Evolutionary conservation across 2,329 filamentous ascomycete species (phyloP).

Genomic region (Colletotrichum sp.): DNA sequence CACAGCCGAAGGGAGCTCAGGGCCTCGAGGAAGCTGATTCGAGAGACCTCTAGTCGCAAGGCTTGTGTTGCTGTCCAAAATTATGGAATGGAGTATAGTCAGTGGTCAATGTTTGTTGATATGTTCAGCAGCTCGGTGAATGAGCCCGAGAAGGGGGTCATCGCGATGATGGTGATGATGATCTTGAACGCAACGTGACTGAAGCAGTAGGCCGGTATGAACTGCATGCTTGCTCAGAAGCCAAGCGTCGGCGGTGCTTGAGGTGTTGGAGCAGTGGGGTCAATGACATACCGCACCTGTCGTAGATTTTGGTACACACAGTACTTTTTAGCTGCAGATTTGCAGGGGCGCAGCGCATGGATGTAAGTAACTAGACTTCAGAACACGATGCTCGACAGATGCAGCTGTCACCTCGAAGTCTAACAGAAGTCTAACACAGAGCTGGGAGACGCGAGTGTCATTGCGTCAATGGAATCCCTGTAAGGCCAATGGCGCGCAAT

Average conservation of each 20-base stretch:
- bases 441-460: rapidly evolving
- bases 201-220: rapidly evolving
- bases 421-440: background rate
- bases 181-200: background rate
- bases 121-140: background rate
- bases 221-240: background rate
- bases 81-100: background rate
- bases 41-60: background rate
- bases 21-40: background rate
- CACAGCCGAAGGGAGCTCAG: background rate
- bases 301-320: background rate
- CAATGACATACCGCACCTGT: background rate
- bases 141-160: background rate
- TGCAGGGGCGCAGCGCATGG: background rate
- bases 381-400: background rate
- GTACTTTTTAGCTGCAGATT: background rate
- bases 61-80: background rate
- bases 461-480: background rate
- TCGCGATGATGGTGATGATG: background rate
- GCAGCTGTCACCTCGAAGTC: background rate
- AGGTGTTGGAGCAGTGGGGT: background rate
- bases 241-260: background rate
- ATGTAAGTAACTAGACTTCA: background rate
- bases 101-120: background rate
- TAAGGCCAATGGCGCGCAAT: background rate